Conservation (phyloP, 768 basidiomycete species). For the Termitomyces sp. region DNA sequence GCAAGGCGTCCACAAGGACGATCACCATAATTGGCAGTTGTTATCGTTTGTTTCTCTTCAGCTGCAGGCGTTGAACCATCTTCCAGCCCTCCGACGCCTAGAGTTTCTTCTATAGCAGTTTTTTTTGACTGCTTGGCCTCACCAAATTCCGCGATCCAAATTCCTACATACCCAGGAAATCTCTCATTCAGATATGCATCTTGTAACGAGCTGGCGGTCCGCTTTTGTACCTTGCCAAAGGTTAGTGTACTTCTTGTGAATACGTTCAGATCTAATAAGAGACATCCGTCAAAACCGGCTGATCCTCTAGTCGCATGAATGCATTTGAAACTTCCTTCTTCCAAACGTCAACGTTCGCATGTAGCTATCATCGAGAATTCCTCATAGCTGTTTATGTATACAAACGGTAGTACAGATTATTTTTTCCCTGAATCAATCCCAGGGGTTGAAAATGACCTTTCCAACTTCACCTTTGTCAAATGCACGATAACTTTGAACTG, state of each 20-base stretch:
- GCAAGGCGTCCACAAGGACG: too few relatives aligned
- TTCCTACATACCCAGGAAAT: neutral
- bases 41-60: neutral
- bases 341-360: neutral
- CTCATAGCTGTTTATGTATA: neutral
- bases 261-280: neutral
- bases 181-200: too few relatives aligned
- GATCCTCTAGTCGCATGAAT: neutral
- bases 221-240: neutral
- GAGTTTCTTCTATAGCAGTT: neutral
- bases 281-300: neutral
- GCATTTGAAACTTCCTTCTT: neutral
- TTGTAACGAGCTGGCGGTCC: neutral
- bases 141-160: neutral
- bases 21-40: neutral
- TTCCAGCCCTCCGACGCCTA: neutral
- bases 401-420: neutral
- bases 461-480: slow-evolving; percentile 73
- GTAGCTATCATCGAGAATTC: too few relatives aligned
- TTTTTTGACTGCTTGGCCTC: neutral
- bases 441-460: slow-evolving; percentile 75
- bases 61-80: too few relatives aligned
- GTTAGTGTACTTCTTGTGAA: neutral
- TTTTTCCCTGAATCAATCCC: slow-evolving; percentile 31
- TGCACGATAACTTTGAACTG: slow-evolving; percentile 51